Evolutionary conservation across 2,329 filamentous ascomycete genomes (phyloP).

Genomic region (Botrytis deweyae): DNA sequence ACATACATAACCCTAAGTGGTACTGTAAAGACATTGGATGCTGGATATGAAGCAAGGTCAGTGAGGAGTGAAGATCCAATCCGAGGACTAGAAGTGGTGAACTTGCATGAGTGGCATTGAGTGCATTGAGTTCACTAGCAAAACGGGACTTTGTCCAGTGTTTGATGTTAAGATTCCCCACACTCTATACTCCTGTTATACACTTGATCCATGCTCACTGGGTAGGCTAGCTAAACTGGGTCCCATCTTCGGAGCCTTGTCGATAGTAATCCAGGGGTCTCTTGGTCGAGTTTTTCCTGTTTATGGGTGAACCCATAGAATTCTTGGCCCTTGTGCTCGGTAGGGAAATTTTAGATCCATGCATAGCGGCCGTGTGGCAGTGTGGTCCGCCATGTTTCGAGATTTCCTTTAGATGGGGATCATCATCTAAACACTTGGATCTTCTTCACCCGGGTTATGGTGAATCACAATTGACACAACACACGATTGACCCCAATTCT

Average conservation of each 20-base stretch:
- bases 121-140: constrained; percentile 38
- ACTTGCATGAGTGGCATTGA: constrained; percentile 32
- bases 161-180: constrained; percentile 41
- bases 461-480: constrained; percentile 36
- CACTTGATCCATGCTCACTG: constrained; percentile 33
- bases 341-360: constrained; percentile 27
- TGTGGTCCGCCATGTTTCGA: constrained; percentile 31
- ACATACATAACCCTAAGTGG: constrained; percentile 35
- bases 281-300: constrained; percentile 28
- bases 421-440: constrained; percentile 39
- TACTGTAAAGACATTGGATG: constrained; percentile 26
- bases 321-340: constrained; percentile 26
- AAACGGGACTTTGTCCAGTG: constrained; percentile 37
- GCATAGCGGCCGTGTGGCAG: constrained; percentile 30
- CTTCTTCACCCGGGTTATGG: constrained; percentile 32
- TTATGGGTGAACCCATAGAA: constrained; percentile 31
- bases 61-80: constrained; percentile 14
- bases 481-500: constrained; percentile 21
- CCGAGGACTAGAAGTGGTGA: constrained; percentile 12
- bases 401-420: constrained; percentile 30
- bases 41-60: constrained; percentile 27
- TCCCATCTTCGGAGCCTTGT: constrained; percentile 37
- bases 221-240: constrained; percentile 20
- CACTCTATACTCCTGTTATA: constrained; percentile 28
- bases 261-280: constrained; percentile 35